Conservation (phyloP, 148 eudicot species). For the Vaccinium macrocarpon region DNA sequence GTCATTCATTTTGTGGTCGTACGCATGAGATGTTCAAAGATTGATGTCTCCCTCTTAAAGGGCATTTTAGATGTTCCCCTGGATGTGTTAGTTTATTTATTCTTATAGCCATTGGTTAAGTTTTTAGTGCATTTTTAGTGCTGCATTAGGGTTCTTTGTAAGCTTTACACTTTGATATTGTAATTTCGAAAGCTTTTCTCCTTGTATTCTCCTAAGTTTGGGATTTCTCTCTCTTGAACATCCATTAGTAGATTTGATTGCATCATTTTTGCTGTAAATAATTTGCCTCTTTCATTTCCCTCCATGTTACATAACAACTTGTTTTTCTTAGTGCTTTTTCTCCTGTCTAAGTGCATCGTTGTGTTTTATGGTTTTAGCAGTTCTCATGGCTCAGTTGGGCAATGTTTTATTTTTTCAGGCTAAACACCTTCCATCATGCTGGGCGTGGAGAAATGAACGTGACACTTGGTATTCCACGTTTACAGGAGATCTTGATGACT, state of each 20-base stretch:
- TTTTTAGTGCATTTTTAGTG: background rate
- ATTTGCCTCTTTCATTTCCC: background rate
- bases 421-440: conserved; percentile 97
- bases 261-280: background rate
- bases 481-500: conserved; percentile 95
- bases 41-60: background rate
- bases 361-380: background rate
- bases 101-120: background rate
- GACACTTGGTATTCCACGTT: conserved; percentile 97
- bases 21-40: background rate
- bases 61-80: background rate
- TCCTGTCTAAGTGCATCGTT: background rate
- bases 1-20: background rate
- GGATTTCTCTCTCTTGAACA: background rate
- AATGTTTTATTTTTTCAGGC: conserved; percentile 37
- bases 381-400: background rate
- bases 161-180: background rate
- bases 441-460: conserved; percentile 99
- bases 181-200: background rate
- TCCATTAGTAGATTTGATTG: background rate
- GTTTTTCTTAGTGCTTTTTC: background rate
- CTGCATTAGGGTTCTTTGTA: background rate
- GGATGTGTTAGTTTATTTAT: background rate
- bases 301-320: background rate
- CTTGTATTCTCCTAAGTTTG: background rate